Evolutionary conservation across 2,329 filamentous ascomycete genomes (phyloP).

Genomic region (Penicillium psychrosexuale): DNA sequence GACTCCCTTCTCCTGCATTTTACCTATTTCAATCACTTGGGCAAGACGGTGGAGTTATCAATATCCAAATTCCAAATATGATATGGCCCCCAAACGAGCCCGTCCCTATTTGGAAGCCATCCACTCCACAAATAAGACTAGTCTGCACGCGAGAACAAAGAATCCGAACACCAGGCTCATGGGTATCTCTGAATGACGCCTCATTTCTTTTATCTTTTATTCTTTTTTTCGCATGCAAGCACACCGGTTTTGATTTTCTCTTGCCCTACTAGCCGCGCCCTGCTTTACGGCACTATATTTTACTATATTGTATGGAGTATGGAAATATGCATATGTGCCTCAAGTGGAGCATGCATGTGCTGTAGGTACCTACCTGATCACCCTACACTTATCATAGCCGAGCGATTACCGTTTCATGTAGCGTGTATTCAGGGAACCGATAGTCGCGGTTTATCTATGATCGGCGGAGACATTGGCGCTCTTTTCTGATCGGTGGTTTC

Average conservation of each 20-base stretch:
- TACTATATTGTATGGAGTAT: neutral
- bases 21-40: neutral
- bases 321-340: neutral
- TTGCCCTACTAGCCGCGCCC: neutral
- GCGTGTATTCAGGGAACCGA: neutral
- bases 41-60: neutral
- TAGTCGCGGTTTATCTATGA: slow-evolving; percentile 2
- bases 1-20: neutral
- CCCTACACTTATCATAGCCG: neutral
- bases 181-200: neutral
- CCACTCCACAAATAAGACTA: neutral
- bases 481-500: neutral
- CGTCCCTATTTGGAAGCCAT: neutral
- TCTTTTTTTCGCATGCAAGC: neutral
- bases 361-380: neutral
- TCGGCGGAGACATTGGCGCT: neutral
- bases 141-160: neutral
- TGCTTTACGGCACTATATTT: neutral
- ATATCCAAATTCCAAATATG: neutral
- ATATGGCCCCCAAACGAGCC: neutral
- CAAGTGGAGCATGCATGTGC: neutral
- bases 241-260: neutral
- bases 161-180: neutral
- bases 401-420: slow-evolving; percentile 4
- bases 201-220: neutral